A percentile compares a stretch with the other conserved stretches of the same genome.
phyloP scores from a whole-genome alignment of 805 yeast genomes.

The Saccharomycopsis sp. region DNA sequence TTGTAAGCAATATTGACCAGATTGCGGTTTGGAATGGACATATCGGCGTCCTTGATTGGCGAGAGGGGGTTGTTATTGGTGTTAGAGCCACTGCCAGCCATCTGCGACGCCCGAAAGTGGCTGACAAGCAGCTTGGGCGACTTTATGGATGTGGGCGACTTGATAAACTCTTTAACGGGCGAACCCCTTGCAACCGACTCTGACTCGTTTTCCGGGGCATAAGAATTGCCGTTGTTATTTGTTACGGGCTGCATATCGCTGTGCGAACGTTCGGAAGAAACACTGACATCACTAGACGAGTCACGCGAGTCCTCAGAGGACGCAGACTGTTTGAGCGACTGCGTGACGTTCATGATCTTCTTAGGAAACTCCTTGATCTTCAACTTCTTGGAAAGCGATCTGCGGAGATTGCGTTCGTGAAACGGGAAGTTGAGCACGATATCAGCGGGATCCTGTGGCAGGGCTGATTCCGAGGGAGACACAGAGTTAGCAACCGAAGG shows the following conservation, averaged over 20 bases:
- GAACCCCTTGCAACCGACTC: background rate
- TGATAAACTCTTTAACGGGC: background rate
- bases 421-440: background rate
- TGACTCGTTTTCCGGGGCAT: no score
- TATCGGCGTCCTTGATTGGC: background rate
- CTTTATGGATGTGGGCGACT: background rate
- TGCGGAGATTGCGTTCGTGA: background rate
- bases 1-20: background rate
- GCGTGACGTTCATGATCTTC: conserved; percentile 13
- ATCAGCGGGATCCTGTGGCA: background rate
- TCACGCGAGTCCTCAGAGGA: background rate
- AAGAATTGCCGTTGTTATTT: background rate
- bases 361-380: conserved; percentile 16
- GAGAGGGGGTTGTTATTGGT: background rate
- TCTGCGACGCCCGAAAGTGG: background rate
- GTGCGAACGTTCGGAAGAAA: background rate
- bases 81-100: no score
- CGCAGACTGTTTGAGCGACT: conserved; percentile 5
- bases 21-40: no score
- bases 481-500: no score
- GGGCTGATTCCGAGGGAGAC: background rate
- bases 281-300: background rate
- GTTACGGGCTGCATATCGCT: background rate
- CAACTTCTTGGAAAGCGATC: conserved; percentile 15
- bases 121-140: background rate